Evolutionary conservation across 2,329 filamentous ascomycete genomes (phyloP).

Genomic region (Sporothrix humicola): DNA sequence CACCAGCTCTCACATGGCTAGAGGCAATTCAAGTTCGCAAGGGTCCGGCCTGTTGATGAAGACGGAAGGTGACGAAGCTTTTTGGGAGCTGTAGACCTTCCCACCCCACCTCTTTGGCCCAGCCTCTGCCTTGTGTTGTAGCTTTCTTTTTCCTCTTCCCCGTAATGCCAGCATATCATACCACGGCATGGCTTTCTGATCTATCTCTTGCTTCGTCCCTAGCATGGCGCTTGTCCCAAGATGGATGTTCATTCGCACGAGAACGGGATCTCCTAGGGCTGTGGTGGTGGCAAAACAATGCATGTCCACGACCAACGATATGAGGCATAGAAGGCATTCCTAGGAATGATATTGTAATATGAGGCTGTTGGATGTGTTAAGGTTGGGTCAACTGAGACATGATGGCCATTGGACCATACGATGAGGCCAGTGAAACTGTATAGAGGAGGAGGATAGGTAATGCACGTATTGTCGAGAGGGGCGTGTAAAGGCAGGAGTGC

Average conservation of each 20-base stretch:
- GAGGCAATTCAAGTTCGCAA: background rate
- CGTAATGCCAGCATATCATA: constrained; percentile 18
- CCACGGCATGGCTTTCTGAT: background rate
- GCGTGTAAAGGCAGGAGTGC: background rate
- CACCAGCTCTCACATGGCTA: constrained; percentile 7
- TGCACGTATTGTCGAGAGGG: background rate
- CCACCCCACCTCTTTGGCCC: background rate
- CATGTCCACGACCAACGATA: background rate
- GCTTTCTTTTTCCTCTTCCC: background rate
- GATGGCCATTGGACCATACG: background rate
- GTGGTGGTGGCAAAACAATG: constrained; percentile 24
- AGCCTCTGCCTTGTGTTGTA: background rate
- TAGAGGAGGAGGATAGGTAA: background rate
- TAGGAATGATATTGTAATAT: background rate
- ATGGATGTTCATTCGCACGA: constrained; percentile 14
- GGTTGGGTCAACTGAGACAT: background rate
- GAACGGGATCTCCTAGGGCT: background rate
- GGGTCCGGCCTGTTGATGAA: constrained; percentile 4
- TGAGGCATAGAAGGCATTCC: background rate
- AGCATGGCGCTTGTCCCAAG: constrained; percentile 15
- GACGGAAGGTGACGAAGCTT: constrained; percentile 8
- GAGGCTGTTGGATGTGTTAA: background rate
- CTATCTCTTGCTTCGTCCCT: background rate
- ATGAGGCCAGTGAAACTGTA: constrained; percentile 1
- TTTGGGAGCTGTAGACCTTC: background rate